Base-by-base conservation (phyloP, 345 rosid genomes). In the Murraya paniculata region DNA sequence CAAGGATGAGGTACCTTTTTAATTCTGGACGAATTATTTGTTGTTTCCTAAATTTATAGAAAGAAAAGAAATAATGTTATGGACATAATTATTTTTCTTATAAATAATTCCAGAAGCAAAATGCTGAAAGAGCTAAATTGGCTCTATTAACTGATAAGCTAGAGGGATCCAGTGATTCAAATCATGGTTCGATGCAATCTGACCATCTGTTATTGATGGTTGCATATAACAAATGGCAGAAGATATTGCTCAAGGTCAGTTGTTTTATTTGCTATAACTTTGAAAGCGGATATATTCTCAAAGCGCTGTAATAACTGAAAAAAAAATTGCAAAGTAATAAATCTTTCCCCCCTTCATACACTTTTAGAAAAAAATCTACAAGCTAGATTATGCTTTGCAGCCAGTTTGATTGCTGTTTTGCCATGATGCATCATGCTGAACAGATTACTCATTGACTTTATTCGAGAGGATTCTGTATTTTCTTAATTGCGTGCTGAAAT, bases 171-270 rank as follows among this genome's bases (percentile, higher is more conserved):
- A 83, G 85, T 76, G 90, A 87, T 80, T 45, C 79, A 39, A 86
- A 81, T 84, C 87, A 87, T 39, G 79, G 81, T 75, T 90, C 81
- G 45, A 83, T 58, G 83, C 98, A 90, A 79, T 95, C 98, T 30
- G 98, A 93, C 86, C 98, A 95, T 83, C 84, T 95, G 66, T 45
- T 90, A 71, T 88, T 95, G 98, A 87, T 89, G 94, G 88, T 90
- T 81, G 93, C 97, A 33, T 95, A 95, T 77, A 85, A 82, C 75
- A 93, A 88, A 83, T 95, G 98, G 98, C 92, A 87, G 85, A 90
- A 79, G 82, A 87, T 90, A 86, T 84, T 90, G 77, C 80, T 72
- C 1, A 92, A 95, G 98, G 98, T 93, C 65, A 77, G 92, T 84
- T 72, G 48, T n/a, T 74, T 28, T 56, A 1, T 64, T 71, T 4